Evolutionary conservation across 257 asterid genomes (phyloP), one percentile per base, ranked within the genome.

Genomic region (Nicotiana paniculata): DNA sequence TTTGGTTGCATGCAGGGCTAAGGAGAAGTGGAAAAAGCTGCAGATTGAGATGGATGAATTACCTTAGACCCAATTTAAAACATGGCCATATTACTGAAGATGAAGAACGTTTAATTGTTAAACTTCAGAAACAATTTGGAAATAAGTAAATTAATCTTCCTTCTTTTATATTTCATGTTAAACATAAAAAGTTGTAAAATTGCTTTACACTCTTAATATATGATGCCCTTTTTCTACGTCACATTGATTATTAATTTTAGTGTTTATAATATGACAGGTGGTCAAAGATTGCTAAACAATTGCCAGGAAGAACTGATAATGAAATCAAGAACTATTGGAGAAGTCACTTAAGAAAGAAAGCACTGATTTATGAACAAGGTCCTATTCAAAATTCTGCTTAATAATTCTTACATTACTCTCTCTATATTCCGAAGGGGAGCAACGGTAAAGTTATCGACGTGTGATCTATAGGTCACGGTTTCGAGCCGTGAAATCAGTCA

Each of bases 271-370:
- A 32, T 82, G 16, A 5, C 68, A 93, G 97, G 88, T 94, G 98
- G 98, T 90, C 97, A 32, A 91, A 85, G 84, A 94, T 92, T 61
- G 98, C 97, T 2, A 81, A 83, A 81, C 87, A 86, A 79, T 82
- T 94, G 88, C 91, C 97, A 0, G 98, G 98, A 85, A 86, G 97
- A 86, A 94, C 98, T 3, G 97, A 94, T 48, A 94, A 94, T 65
- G 97, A 91, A 86, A 90, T 94, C 53, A 94, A 94, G 84, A 94
- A 92, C 86, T 92, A 89, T 5, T 92, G 97, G 97, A 88, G 92
- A 87, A 87, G 92, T 81, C 90, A 90, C 84, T 80, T 86, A 80
- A 91, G 85, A 85, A 93, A 85, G 88, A 91, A 85, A 81, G 48
- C 86, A 62, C 51, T 13, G 13, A 74, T 57, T 51, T 39, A 54